Evolutionary conservation across 495 filamentous ascomycete species (phyloP).

Genomic region (Aeminium ludgeri): DNA sequence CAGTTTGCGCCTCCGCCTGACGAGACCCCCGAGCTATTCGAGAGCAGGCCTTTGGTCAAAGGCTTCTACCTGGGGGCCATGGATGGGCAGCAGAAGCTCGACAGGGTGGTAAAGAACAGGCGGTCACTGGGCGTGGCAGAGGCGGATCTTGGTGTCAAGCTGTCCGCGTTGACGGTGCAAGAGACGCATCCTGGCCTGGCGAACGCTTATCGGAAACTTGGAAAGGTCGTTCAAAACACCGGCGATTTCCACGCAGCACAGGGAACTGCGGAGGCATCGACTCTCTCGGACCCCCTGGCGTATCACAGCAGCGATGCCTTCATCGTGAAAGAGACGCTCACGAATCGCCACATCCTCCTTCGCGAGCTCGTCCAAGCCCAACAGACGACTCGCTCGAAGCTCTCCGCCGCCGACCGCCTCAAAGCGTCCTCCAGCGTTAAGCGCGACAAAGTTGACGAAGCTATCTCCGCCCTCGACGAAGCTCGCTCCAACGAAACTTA

Average conservation of each 20-base stretch:
- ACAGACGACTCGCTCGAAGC: constrained; percentile 58
- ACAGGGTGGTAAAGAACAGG: constrained; percentile 78
- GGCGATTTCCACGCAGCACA: constrained; percentile 97
- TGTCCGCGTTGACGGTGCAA: constrained; percentile 68
- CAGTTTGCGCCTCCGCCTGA: constrained; percentile 97
- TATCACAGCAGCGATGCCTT: constrained; percentile 95
- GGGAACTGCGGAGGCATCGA: constrained; percentile 90
- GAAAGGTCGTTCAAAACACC: constrained; percentile 76
- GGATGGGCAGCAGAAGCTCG: constrained; percentile 89
- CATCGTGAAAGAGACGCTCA: constrained; percentile 97
- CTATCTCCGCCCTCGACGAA: constrained; percentile 73
- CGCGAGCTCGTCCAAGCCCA: constrained; percentile 83
- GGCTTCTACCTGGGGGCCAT: constrained; percentile 89
- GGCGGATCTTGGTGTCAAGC: constrained; percentile 79
- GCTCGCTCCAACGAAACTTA: constrained; percentile 62
- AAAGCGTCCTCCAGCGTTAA: constrained; percentile 69
- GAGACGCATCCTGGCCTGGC: constrained; percentile 77
- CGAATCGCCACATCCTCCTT: constrained; percentile 95
- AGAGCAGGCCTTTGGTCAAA: constrained; percentile 81
- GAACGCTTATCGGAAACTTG: constrained; percentile 86
- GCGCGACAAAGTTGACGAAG: constrained; percentile 91
- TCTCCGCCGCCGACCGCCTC: constrained; percentile 70
- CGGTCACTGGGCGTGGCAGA: constrained; percentile 85
- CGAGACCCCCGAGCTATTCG: constrained; percentile 85
- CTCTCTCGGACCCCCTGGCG: constrained; percentile 78